phyloP scores from a whole-genome alignment of 345 rosid species.

The Gossypium bickii region DNA sequence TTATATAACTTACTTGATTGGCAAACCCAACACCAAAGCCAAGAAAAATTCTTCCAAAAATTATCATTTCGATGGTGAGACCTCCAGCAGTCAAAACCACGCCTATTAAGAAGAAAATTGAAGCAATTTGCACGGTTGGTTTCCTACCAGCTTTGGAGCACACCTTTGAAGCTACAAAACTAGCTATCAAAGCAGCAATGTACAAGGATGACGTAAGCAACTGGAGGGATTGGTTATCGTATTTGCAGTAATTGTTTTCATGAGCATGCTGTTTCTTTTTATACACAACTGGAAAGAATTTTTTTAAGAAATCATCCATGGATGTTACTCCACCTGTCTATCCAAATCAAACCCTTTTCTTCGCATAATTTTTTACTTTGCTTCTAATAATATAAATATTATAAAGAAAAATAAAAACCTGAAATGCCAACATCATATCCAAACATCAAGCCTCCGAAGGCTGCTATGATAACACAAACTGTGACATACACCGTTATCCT shows the following conservation, averaged over 20 bases:
- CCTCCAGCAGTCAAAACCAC: constrained; percentile 45
- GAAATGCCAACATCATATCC: constrained; percentile 45
- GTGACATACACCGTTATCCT: constrained; percentile 26
- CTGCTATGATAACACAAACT: constrained; percentile 17
- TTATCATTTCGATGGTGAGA: constrained; percentile 38
- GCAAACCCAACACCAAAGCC: constrained; percentile 74
- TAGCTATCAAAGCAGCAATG: constrained; percentile 65
- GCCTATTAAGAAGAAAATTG: constrained; percentile 55
- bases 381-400: not conserved
- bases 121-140: constrained; percentile 70
- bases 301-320: constrained; percentile 70
- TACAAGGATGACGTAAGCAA: constrained; percentile 69
- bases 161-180: constrained; percentile 45
- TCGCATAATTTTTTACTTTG: not conserved
- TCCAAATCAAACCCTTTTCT: not conserved
- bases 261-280: constrained; percentile 47
- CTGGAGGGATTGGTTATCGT: constrained; percentile 48
- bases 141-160: constrained; percentile 57
- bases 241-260: constrained; percentile 77
- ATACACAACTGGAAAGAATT: constrained; percentile 59
- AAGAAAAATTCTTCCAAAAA: constrained; percentile 56
- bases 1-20: constrained; percentile 41
- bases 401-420: not conserved
- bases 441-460: constrained; percentile 33
- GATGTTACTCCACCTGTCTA: constrained; percentile 66